Evolutionary conservation across 1,284 basidiomycete species (phyloP).

Genomic region (Apiotrichum domesticum): DNA sequence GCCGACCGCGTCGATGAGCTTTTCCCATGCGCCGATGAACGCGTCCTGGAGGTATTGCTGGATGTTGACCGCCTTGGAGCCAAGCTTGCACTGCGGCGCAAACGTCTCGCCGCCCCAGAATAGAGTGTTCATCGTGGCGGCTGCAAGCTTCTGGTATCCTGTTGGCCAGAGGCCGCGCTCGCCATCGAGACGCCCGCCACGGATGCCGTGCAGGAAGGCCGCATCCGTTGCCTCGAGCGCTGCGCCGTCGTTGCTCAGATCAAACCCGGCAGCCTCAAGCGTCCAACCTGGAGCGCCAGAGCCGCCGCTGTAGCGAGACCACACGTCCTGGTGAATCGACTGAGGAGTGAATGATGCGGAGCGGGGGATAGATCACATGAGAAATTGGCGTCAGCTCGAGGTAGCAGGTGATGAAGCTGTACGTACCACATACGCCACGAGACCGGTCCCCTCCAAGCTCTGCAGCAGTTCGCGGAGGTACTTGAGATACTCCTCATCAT

Average conservation of each 20-base stretch:
- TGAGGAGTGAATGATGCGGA: slow-evolving; percentile 3
- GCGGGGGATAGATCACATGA: not conserved
- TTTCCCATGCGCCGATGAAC: slow-evolving; percentile 71
- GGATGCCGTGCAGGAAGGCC: slow-evolving; percentile 74
- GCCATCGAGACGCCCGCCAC: slow-evolving; percentile 45
- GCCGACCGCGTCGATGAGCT: slow-evolving; percentile 63
- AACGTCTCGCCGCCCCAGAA: slow-evolving; percentile 89
- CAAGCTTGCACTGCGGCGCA: slow-evolving; percentile 63
- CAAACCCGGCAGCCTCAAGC: slow-evolving; percentile 69
- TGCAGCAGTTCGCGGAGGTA: slow-evolving; percentile 71
- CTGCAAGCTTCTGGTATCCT: slow-evolving; percentile 74
- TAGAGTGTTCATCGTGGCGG: slow-evolving; percentile 79
- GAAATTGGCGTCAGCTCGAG: no score
- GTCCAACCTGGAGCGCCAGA: slow-evolving; percentile 92
- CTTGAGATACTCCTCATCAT: slow-evolving; percentile 73
- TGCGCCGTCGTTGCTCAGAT: slow-evolving; percentile 52
- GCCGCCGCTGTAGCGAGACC: slow-evolving; percentile 90
- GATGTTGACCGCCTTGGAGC: slow-evolving; percentile 56
- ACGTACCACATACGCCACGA: slow-evolving; percentile 81
- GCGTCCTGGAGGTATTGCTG: slow-evolving; percentile 78
- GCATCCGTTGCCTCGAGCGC: slow-evolving; percentile 71
- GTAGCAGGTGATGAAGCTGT: not conserved
- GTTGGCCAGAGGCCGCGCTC: slow-evolving; percentile 83
- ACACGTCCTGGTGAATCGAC: slow-evolving; percentile 83
- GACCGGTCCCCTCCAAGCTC: slow-evolving; percentile 70